Evolutionary conservation across 805 yeast genomes (phyloP), one percentile per base, ranked within the genome.

Genomic region (Myxozyma neotropica): DNA sequence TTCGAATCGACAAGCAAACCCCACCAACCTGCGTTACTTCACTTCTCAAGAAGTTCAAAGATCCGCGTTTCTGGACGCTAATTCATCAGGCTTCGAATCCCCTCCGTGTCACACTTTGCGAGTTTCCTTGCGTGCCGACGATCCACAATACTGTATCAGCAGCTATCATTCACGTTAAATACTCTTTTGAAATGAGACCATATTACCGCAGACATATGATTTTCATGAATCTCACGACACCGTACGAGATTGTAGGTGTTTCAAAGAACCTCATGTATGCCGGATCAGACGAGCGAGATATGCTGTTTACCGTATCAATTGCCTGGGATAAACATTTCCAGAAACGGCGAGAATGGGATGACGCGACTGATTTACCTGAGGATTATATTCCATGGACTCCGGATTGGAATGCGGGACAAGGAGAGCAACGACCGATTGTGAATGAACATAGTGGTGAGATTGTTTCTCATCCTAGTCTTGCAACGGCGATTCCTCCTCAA

Each of bases 41-140:
- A 7, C 27, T 55, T 23, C 45, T 55, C 5, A 29, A 29, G 8
- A 49, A 55, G 17, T 48, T 26, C 33, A 42, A 36, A 21, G 27
- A 43, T 27, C 21, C 13, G 13, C 31, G 26, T 8, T 38, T 38
- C 21, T 31, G 7, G 12, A 35, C 44, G 21, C 33, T 39, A 13
- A 23, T 61, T 10, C 65, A 61, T 44, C 65, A 61, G 38, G 64
- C 56, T 3, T 53, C 63, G 23, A 61, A 61, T 31, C 38, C 65
- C 6, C 40, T 61, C 19, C 56, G 63, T 12, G 57, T 61, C 15
- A 61, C 65, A 4, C 45, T 61, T 5, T 61, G 65, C 51, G 57
- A 61, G 19, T 61, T 59, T 35, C 65, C 65, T 12, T 61, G 65
- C 48, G 54, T 53, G 23, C 65, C 65, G 13, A 59, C 65, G 4